Base-by-base conservation (phyloP, 1,284 basidiomycete species). In the Schizophyllum commune region DNA sequence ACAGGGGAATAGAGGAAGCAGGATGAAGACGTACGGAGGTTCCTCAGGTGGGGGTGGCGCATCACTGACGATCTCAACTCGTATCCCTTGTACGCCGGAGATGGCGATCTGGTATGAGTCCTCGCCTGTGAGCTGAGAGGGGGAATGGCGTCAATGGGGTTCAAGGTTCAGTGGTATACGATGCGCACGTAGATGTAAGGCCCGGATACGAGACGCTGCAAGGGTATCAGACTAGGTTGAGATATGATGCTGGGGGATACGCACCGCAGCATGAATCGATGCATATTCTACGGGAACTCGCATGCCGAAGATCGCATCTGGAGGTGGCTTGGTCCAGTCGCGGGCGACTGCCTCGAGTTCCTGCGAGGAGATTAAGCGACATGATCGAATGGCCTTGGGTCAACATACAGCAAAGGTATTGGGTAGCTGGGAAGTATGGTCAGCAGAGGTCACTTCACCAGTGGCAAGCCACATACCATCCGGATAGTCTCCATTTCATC, bases 71-170 rank as follows among this genome's bases (percentile, higher is more conserved):
- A 92, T 90, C 73, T 92, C 90, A 55, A 92, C 89, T 53, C 89
- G 80, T 60, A 91, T 77, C 61, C 88, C 89, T 69, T 88, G 86
- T 20, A 90, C 85, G 58, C 86, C 86, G 78, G 86, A 84, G 57
- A 83, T 82, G 32, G 89, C 89, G 64, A 92, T 91, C 75, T 91
- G 88, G 72, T 84, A 92, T 2, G 91, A 91, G 67, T 91, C 89
- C 70, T 92, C 89, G 60, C 85, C 81, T 8, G 86, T 89, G 63
- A 92, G 75, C 89, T 91, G 66, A 65, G 59, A 63, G 58, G 33
- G 17, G n/a, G n/a, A n/a, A n/a, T n/a, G n/a, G 56, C 60, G 67
- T 57, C 65, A 59, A 60, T 61, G 47, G 63, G 53, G 55, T 55
- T 7, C 57, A 6, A 33, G 22, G 52, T 55, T 27, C 20, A 39